phyloP scores from a whole-genome alignment of 2,329 filamentous ascomycete species.

The Penicillium verrucosum region DNA sequence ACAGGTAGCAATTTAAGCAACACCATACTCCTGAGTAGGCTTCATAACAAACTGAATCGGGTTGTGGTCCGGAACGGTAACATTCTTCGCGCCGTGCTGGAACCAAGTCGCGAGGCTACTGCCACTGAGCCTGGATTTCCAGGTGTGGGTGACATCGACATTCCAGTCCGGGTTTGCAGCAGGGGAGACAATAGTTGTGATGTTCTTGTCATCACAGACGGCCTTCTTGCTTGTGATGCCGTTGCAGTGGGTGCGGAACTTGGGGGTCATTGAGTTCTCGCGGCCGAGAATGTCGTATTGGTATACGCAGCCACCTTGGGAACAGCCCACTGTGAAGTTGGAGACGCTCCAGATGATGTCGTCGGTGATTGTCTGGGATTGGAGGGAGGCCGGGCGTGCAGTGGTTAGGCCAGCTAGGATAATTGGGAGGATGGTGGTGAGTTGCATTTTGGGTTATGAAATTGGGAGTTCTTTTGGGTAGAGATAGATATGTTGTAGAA shows the following conservation, averaged over 20 bases:
- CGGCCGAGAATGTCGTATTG: constrained; percentile 31
- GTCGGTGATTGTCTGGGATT: constrained; percentile 9
- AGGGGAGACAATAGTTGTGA: constrained; percentile 22
- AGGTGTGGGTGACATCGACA: constrained; percentile 28
- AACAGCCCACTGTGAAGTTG: constrained; percentile 32
- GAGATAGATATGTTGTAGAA: not conserved
- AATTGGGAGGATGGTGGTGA: constrained; percentile 25
- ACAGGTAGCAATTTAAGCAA: not conserved
- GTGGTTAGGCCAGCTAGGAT: constrained; percentile 25
- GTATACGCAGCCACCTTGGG: constrained; percentile 34
- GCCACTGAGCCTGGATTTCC: constrained; percentile 17
- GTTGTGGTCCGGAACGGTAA: not conserved
- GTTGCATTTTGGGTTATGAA: constrained; percentile 26
- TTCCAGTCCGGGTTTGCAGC: constrained; percentile 25
- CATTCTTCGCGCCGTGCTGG: constrained; percentile 6
- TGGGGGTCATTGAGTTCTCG: constrained; percentile 29
- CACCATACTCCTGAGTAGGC: constrained; percentile 9
- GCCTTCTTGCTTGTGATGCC: constrained; percentile 24
- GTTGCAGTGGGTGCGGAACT: constrained; percentile 36
- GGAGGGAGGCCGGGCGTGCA: constrained; percentile 18
- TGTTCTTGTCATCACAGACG: constrained; percentile 27
- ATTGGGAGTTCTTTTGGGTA: not conserved
- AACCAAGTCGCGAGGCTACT: constrained; percentile 9
- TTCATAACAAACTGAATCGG: constrained; percentile 3
- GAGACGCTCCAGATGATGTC: constrained; percentile 32